phyloP scores from a whole-genome alignment of 2,329 filamentous ascomycete genomes.

The Decorospora gaudefroyi region DNA sequence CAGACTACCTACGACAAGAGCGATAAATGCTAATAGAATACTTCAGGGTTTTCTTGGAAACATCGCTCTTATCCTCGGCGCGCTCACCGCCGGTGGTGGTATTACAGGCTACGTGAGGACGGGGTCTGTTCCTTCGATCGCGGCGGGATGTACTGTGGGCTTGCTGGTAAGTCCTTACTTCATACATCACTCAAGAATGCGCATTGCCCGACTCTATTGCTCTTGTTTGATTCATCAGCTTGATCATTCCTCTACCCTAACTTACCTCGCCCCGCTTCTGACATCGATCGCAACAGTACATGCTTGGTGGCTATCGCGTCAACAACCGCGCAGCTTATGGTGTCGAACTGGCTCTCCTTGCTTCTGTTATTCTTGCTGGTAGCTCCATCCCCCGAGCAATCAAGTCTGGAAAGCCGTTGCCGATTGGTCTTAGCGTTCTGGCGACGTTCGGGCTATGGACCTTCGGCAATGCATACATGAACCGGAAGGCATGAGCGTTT shows the following conservation, averaged over 20 bases:
- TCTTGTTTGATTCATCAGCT: neutral
- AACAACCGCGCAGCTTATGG: constrained; percentile 77
- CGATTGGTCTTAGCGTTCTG: constrained; percentile 75
- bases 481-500: constrained; percentile 5
- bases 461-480: constrained; percentile 71
- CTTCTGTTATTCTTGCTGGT: constrained; percentile 81
- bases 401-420: constrained; percentile 80
- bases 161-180: constrained; percentile 55
- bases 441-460: constrained; percentile 77
- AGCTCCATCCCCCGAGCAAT: constrained; percentile 86
- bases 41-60: constrained; percentile 51
- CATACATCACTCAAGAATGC: neutral
- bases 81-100: constrained; percentile 83
- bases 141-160: constrained; percentile 83
- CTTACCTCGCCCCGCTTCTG: neutral
- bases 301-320: constrained; percentile 79
- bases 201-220: neutral
- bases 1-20: too few relatives aligned
- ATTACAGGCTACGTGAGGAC: constrained; percentile 84
- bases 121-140: constrained; percentile 82
- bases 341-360: constrained; percentile 84
- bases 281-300: constrained; percentile 58
- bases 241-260: too few relatives aligned
- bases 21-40: constrained; percentile 12
- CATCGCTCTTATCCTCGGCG: constrained; percentile 77